Conservation (phyloP, 2,329 filamentous ascomycete species). For the Bipolaris bicolor region DNA sequence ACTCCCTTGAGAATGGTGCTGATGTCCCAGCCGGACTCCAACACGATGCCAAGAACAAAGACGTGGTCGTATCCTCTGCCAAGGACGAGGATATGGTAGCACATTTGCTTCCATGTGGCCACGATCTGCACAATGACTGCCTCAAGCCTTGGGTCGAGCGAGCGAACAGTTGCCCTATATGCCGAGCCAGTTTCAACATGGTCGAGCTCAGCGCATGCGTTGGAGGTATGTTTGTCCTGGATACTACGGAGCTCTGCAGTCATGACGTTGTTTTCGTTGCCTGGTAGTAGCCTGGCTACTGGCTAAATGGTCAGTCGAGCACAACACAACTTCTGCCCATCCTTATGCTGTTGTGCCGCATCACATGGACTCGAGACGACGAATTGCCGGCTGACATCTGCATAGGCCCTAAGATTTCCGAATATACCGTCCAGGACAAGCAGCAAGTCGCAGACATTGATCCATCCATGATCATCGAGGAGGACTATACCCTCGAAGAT, state of each 20-base stretch:
- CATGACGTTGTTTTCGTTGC: constrained; percentile 25
- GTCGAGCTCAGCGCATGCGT: constrained; percentile 82
- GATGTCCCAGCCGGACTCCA: constrained; percentile 29
- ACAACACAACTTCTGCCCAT: constrained; percentile 29
- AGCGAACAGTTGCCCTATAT: constrained; percentile 97
- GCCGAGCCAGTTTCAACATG: constrained; percentile 86
- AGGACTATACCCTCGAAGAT: constrained; percentile 64
- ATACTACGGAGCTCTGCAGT: constrained; percentile 23
- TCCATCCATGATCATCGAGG: constrained; percentile 75
- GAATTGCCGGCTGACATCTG: constrained; percentile 19
- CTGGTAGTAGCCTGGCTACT: constrained; percentile 27
- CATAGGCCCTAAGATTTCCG: constrained; percentile 62
- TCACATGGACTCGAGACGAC: constrained; percentile 4
- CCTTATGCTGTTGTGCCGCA: constrained; percentile 12
- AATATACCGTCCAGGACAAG: constrained; percentile 75
- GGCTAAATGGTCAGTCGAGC: constrained; percentile 42
- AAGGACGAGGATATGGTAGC: constrained; percentile 62
- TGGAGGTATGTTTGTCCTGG: constrained; percentile 66
- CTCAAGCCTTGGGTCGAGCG: constrained; percentile 93
- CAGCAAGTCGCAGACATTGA: constrained; percentile 91
- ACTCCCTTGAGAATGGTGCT: constrained; percentile 36
- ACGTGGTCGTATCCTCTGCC: constrained; percentile 36
- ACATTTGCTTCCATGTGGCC: constrained; percentile 77
- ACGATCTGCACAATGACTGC: constrained; percentile 91
- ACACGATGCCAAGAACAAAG: constrained; percentile 22